phyloP scores from a whole-genome alignment of 768 basidiomycete genomes.

The Tylopilus cervinicoccineus region DNA sequence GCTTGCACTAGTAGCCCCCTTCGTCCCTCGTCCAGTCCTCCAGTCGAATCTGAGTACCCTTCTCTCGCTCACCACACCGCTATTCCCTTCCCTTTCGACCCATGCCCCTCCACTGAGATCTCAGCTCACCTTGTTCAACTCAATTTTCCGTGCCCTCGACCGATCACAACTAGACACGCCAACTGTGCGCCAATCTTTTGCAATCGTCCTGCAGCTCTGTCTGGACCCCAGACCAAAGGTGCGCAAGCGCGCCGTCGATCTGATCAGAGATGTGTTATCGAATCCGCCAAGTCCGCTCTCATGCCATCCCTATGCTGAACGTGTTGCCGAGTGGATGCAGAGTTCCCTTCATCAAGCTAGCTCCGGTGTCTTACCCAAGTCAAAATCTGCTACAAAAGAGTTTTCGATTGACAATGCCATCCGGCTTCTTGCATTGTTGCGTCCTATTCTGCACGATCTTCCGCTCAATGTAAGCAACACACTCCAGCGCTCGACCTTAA shows the following conservation, averaged over 20 bases:
- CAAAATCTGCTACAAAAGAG: constrained; percentile 51
- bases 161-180: constrained; percentile 62
- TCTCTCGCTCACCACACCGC: constrained; percentile 68
- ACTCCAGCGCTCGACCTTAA: constrained; percentile 3
- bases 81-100: constrained; percentile 62
- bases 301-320: constrained; percentile 81
- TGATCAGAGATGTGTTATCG: constrained; percentile 71
- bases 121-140: constrained; percentile 72
- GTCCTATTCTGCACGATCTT: constrained; percentile 57
- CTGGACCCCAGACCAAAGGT: constrained; percentile 93
- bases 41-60: constrained; percentile 69
- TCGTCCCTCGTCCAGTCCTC: constrained; percentile 77
- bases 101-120: constrained; percentile 85
- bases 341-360: constrained; percentile 62
- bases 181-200: constrained; percentile 77
- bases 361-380: constrained; percentile 55
- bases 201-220: constrained; percentile 75
- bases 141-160: constrained; percentile 68
- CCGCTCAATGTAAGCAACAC: constrained; percentile 59
- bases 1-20: constrained; percentile 30
- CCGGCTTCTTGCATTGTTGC: constrained; percentile 71
- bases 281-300: constrained; percentile 73
- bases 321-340: constrained; percentile 77
- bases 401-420: constrained; percentile 68
- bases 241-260: constrained; percentile 84